Evolutionary conservation across 2,329 filamentous ascomycete genomes (phyloP).

Genomic region (Pestalotiopsis sp.): DNA sequence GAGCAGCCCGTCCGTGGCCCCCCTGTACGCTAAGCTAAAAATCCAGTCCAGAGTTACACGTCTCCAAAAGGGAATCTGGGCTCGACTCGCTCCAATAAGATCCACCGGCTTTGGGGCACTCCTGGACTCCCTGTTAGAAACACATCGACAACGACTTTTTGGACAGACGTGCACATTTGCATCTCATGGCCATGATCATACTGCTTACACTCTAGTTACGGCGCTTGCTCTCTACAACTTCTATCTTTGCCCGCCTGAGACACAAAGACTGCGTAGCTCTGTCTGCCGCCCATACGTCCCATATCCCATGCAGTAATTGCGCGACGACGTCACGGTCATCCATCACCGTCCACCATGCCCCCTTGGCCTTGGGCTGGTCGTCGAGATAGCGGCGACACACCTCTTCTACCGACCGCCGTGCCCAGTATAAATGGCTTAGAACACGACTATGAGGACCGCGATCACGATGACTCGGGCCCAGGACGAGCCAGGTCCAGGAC

Average conservation of each 20-base stretch:
- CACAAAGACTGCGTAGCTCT: background rate
- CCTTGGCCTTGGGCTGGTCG: constrained; percentile 37
- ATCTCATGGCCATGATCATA: background rate
- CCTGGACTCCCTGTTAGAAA: background rate
- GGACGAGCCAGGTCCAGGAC: constrained; percentile 35
- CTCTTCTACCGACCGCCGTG: constrained; percentile 35
- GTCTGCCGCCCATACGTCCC: background rate
- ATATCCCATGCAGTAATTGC: constrained; percentile 11
- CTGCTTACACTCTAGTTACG: background rate
- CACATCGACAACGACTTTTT: background rate
- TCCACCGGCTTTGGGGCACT: background rate
- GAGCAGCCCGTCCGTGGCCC: background rate
- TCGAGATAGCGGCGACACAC: constrained; percentile 30
- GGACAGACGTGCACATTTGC: background rate
- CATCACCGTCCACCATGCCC: constrained; percentile 31
- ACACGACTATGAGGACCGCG: constrained; percentile 22
- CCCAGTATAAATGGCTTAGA: constrained; percentile 32
- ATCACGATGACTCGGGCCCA: constrained; percentile 24
- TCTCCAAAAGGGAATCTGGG: constrained; percentile 9
- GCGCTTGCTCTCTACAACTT: background rate
- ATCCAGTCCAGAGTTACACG: constrained; percentile 8
- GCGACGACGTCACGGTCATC: constrained; percentile 19
- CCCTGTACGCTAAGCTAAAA: constrained; percentile 6
- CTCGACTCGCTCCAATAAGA: background rate
- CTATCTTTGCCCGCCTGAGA: background rate